Conservation (phyloP, 192 early-diverging fungal genomes). For the Backusella liffmaniae region DNA sequence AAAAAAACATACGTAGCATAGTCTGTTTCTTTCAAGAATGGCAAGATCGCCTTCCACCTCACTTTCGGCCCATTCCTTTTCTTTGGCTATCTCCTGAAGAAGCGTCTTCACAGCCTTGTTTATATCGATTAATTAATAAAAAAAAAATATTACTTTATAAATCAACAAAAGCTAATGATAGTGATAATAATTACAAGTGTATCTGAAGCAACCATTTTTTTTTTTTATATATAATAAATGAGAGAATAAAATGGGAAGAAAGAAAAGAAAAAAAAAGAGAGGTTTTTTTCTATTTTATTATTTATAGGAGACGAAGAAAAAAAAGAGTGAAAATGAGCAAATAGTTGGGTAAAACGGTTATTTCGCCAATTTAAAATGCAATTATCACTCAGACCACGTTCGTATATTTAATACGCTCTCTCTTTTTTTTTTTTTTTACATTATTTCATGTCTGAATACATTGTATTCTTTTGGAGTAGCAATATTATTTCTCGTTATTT, state of each 20-base stretch:
- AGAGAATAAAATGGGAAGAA: neutral
- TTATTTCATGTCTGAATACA: neutral
- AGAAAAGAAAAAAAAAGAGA: neutral
- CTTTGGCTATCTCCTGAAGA: neutral
- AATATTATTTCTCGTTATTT: neutral
- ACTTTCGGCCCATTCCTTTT: neutral
- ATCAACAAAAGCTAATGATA: neutral
- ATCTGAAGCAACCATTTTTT: neutral
- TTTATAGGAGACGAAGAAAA: neutral
- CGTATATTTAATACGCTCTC: neutral
- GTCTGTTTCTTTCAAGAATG: constrained; percentile 2
- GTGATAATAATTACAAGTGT: neutral
- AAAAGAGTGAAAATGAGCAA: neutral
- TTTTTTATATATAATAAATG: neutral
- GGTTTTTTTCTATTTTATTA: neutral
- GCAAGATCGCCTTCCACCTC: neutral
- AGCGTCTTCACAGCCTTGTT: constrained; percentile 1
- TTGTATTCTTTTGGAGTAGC: neutral
- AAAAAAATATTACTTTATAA: neutral
- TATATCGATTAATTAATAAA: neutral
- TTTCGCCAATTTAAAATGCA: neutral
- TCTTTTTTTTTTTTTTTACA: neutral
- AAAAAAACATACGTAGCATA: constrained; percentile 6
- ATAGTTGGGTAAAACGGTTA: neutral
- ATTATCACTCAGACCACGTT: neutral